Evolutionary conservation across 495 filamentous ascomycete species (phyloP).

Genomic region (Talaromyces borbonicus): DNA sequence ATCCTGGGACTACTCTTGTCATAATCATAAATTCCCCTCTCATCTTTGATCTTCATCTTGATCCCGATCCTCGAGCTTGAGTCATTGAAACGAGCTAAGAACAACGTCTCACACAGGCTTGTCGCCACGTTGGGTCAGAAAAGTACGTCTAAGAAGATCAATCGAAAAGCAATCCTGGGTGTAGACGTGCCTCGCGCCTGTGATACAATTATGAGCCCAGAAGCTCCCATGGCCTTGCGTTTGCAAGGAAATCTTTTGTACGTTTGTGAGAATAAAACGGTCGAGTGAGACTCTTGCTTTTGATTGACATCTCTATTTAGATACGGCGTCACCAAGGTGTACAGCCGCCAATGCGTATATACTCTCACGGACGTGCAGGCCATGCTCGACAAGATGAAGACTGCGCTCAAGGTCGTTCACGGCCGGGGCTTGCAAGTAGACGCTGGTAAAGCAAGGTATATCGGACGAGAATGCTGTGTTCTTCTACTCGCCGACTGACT

Average conservation of each 20-base stretch:
- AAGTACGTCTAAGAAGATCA: slow-evolving; percentile 62
- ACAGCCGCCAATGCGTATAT: slow-evolving; percentile 77
- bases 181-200: slow-evolving; percentile 85
- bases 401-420: slow-evolving; percentile 47
- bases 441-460: slow-evolving; percentile 64
- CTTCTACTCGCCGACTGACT: slow-evolving; percentile 2
- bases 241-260: slow-evolving; percentile 83
- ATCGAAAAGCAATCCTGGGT: slow-evolving; percentile 76
- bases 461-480: slow-evolving; percentile 7
- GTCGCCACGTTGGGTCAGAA: slow-evolving; percentile 81
- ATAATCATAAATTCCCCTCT: neutral
- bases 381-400: slow-evolving; percentile 60
- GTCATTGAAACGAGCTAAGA: no score
- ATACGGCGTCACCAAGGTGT: slow-evolving; percentile 77
- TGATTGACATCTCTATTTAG: slow-evolving; percentile 23
- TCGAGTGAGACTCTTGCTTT: neutral
- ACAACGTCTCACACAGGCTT: slow-evolving; percentile 57
- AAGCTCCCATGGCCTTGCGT: slow-evolving; percentile 81
- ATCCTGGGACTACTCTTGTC: neutral
- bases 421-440: slow-evolving; percentile 55
- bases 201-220: slow-evolving; percentile 71
- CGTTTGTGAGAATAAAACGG: slow-evolving; percentile 12
- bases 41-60: neutral
- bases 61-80: neutral
- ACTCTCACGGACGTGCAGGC: slow-evolving; percentile 70